A percentile compares a stretch with the other conserved stretches of the same genome.
phyloP scores from a whole-genome alignment of 1,139 yeast species.

The Taiozyma sp. region DNA sequence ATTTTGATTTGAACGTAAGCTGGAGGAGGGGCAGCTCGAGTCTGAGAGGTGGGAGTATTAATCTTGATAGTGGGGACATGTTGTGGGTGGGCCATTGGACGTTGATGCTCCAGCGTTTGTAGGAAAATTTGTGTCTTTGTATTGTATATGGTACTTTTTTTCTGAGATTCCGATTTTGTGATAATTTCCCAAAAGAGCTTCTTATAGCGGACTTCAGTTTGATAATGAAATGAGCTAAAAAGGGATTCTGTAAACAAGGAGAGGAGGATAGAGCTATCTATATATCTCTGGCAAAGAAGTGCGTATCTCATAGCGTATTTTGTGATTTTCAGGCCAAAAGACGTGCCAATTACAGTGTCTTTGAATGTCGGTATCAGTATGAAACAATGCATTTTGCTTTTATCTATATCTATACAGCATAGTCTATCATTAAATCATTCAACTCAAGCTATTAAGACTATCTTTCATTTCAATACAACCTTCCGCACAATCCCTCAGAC shows the following conservation, averaged over 20 bases:
- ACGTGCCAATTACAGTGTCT: no score
- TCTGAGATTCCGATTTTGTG: background rate
- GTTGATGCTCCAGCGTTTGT: background rate
- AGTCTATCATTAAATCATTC: background rate
- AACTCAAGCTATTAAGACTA: conserved; percentile 1
- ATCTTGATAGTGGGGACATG: background rate
- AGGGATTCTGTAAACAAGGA: no score
- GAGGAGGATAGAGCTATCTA: no score
- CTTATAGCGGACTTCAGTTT: no score
- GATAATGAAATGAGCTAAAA: no score
- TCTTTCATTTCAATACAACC: conserved; percentile 17
- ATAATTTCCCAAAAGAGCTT: background rate
- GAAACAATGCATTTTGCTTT: no score
- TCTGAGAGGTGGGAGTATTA: background rate
- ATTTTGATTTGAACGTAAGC: background rate
- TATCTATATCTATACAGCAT: background rate
- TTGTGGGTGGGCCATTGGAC: background rate
- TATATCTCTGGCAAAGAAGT: no score
- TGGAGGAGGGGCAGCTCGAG: background rate
- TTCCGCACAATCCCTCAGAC: conserved; percentile 23
- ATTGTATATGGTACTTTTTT: background rate
- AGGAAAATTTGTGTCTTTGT: background rate
- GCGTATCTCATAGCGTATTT: no score
- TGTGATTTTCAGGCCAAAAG: no score
- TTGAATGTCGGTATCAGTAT: no score